phyloP scores from a whole-genome alignment of 1,284 basidiomycete species.

The Malassezia cuniculi region DNA sequence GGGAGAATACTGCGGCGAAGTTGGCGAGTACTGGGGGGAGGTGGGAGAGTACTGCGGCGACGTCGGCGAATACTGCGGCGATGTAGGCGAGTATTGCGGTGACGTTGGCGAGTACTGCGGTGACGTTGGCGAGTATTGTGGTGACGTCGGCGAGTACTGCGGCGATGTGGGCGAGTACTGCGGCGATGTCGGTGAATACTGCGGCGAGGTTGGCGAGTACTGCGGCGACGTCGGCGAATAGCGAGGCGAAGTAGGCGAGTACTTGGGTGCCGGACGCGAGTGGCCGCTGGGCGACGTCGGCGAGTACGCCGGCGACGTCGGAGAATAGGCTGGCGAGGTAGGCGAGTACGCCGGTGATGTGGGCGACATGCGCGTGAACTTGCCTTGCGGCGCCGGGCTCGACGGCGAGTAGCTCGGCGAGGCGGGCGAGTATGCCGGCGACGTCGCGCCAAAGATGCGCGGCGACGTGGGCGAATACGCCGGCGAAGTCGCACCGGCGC shows the following conservation, averaged over 20 bases:
- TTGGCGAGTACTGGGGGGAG: slow-evolving; percentile 38
- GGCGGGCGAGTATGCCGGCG: slow-evolving; percentile 50
- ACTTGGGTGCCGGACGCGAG: too few relatives aligned
- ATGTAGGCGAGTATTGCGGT: slow-evolving; percentile 31
- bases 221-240: slow-evolving; percentile 44
- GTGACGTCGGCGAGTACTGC: slow-evolving; percentile 41
- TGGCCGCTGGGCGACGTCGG: slow-evolving; percentile 51
- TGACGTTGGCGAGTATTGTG: slow-evolving; percentile 49
- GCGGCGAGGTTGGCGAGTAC: slow-evolving; percentile 37
- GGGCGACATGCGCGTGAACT: slow-evolving; percentile 37
- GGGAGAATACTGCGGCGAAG: slow-evolving; percentile 30
- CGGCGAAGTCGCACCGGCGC: slow-evolving; percentile 49
- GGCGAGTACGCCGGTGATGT: slow-evolving; percentile 25
- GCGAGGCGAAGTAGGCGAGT: slow-evolving; percentile 61
- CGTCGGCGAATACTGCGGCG: slow-evolving; percentile 56
- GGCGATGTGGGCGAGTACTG: slow-evolving; percentile 36
- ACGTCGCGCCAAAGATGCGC: slow-evolving; percentile 54
- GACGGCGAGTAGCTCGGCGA: slow-evolving; percentile 38
- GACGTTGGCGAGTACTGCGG: slow-evolving; percentile 39
- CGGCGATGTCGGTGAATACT: slow-evolving; percentile 34
- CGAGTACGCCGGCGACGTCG: slow-evolving; percentile 35
- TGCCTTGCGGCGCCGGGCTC: slow-evolving; percentile 49
- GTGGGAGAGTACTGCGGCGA: slow-evolving; percentile 49
- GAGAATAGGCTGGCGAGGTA: slow-evolving; percentile 31
- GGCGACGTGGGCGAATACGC: slow-evolving; percentile 52